Conservation (phyloP, 441 rosid genomes). For the Breynia disticha region DNA sequence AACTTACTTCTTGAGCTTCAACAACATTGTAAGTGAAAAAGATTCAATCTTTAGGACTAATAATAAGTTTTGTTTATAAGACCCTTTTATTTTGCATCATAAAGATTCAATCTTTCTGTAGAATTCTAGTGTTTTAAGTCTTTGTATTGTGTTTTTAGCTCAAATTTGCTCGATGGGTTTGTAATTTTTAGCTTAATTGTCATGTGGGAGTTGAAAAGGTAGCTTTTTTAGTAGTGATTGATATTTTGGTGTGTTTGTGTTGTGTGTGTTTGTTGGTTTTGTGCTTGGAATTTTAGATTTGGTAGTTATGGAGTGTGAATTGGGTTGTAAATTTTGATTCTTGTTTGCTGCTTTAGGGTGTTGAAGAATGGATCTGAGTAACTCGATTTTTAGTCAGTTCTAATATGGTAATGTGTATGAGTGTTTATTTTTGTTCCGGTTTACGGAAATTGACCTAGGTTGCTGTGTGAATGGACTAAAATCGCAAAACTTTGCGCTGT, state of each 20-base stretch:
- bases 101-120: background rate
- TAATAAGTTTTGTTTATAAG: constrained; percentile 2
- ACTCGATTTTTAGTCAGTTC: background rate
- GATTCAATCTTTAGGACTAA: constrained; percentile 21
- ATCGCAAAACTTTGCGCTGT: background rate
- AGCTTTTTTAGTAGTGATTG: background rate
- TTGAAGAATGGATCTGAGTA: constrained; percentile 20
- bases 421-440: constrained; percentile 4
- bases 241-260: constrained; percentile 3
- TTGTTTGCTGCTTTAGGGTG: constrained; percentile 9
- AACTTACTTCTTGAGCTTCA: constrained; percentile 18
- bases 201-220: background rate
- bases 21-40: constrained; percentile 21
- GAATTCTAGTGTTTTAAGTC: constrained; percentile 11
- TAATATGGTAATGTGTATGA: background rate
- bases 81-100: background rate
- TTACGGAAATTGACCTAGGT: constrained; percentile 3
- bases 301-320: constrained; percentile 14
- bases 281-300: constrained; percentile 28
- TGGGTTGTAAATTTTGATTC: constrained; percentile 12
- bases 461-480: background rate
- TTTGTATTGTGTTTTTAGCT: constrained; percentile 1
- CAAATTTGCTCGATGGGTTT: constrained; percentile 20
- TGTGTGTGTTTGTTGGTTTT: constrained; percentile 18
- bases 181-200: constrained; percentile 8